These are phyloP conservation scores for Botrytis galanthina DNA, from an alignment of 2,329 filamentous ascomycete genomes.

Conservation along the genomic window DNA sequence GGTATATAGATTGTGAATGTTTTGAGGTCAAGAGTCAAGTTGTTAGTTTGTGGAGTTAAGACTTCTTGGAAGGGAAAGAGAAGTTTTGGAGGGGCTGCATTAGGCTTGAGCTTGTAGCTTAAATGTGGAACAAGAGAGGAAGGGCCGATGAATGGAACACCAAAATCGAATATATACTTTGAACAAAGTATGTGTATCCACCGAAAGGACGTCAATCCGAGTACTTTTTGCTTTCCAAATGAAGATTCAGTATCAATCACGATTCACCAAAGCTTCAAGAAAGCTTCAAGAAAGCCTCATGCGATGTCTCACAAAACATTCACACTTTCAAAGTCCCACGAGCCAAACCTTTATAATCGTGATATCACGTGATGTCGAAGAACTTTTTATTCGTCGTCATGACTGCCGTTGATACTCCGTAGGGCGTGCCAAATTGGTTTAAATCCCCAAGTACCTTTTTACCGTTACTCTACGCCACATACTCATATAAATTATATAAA, in stretches of 20 bases:
- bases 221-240: neutral
- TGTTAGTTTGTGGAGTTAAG: neutral
- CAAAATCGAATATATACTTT: neutral
- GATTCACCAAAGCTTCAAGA: neutral
- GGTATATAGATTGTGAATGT: neutral
- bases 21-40: neutral
- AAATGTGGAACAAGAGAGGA: slow-evolving; percentile 14
- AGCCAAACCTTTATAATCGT: neutral
- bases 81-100: neutral
- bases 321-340: neutral
- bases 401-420: neutral
- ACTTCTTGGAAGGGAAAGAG: neutral
- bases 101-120: slow-evolving; percentile 7
- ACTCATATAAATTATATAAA: neutral
- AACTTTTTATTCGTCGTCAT: neutral
- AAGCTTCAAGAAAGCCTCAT: neutral
- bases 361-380: neutral
- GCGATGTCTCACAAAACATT: neutral
- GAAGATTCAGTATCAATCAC: neutral
- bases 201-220: neutral
- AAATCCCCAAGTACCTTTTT: too few species aligned
- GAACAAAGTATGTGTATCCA: neutral
- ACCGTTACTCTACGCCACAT: neutral
- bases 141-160: slow-evolving; percentile 9
- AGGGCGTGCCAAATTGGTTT: neutral